phyloP scores from a whole-genome alignment of 1,139 yeast genomes.

The Candida pseudoviswanathii region DNA sequence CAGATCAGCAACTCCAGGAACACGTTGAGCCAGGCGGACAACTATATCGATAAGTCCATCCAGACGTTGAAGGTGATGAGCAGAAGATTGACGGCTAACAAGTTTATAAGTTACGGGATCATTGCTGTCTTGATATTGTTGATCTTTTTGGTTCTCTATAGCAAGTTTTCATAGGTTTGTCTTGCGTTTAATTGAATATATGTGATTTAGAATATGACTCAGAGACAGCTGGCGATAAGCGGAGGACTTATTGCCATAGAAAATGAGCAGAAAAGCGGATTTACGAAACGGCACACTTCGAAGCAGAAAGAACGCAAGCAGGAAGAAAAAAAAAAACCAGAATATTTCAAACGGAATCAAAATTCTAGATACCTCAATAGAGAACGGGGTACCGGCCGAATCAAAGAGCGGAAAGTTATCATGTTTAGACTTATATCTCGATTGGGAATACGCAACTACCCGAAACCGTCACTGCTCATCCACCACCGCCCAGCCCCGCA shows the following conservation, averaged over 20 bases:
- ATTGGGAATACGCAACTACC: neutral
- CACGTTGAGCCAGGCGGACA: constrained; percentile 86
- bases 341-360: neutral
- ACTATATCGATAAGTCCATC: constrained; percentile 87
- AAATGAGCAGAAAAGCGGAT: too few relatives aligned
- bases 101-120: constrained; percentile 91
- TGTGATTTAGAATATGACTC: neutral
- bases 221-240: too few relatives aligned
- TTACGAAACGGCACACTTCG: neutral
- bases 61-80: constrained; percentile 91
- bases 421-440: constrained; percentile 6
- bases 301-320: neutral
- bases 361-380: neutral
- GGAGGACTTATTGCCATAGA: too few relatives aligned
- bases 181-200: neutral
- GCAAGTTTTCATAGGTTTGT: constrained; percentile 66
- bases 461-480: neutral
- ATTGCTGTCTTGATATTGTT: constrained; percentile 84
- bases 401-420: too few relatives aligned
- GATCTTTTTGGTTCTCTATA: constrained; percentile 81
- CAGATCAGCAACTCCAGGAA: constrained; percentile 84
- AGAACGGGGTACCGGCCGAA: too few relatives aligned
- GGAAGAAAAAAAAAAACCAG: neutral
- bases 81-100: constrained; percentile 91
- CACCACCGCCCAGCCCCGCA: neutral